Evolutionary conservation across 2,329 filamentous ascomycete species (phyloP), one percentile per base, ranked within the genome.

Genomic region (Harringtonia lauricola): DNA sequence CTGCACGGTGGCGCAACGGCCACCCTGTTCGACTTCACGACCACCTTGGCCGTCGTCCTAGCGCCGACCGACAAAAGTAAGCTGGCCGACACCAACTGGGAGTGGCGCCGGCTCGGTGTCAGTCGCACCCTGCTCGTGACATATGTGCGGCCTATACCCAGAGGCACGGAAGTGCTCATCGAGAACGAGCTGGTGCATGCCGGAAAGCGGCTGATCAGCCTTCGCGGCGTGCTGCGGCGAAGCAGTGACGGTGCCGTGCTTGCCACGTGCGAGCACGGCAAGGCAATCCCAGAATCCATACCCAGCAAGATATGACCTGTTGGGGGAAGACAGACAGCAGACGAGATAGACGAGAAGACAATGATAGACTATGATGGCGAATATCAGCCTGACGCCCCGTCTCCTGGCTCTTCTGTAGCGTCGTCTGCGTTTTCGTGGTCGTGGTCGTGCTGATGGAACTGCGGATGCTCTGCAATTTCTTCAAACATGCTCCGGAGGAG

Each of bases 21-120:
- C 3, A 80, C 80, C 0, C 60, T 87, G 4, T 80, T 86, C 51
- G 83, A 87, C 61, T 64, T 74, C 45, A 70, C 75, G 52, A 85
- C 83, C 0, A 76, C 75, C 3, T 57, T 76, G 17, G 66, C 76
- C 4, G 59, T 86, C 13, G 59, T 70, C 10, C 67, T 79, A 31
- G 58, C 81, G 41, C 70, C 71, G 21, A 7, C 9, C 14, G 28
- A 36, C 37, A 21, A 22, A 18, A 9, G 9, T 10, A 17, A 2
- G 42, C 12, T 4, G 24, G 17, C 13, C 3, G 26, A 4, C 4
- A 26, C 24, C 6, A 26, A 10, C 7, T 10, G 24, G 24, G 24
- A 26, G 9, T 84, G 81, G 73, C 62, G 68, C 44, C 64, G 62
- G 33, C 67, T 79, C 21, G 81, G 82, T 31, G 80, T 86, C 22